Base-by-base conservation (phyloP, 2,329 filamentous ascomycete genomes). In the Ilyonectria robusta region DNA sequence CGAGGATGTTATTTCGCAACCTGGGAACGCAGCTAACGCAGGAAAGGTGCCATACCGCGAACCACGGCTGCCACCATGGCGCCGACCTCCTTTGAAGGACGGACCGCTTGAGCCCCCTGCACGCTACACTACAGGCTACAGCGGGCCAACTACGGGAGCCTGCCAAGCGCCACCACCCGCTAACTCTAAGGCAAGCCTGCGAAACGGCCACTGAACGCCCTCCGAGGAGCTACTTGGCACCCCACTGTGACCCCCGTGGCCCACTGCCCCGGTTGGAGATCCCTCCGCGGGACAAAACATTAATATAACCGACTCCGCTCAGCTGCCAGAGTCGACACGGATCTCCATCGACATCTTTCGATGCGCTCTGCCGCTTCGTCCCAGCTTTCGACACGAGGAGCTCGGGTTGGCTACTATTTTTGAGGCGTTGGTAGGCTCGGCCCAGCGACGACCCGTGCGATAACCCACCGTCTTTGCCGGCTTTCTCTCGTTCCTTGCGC, bases 1-100 rank as follows among this genome's bases (percentile, higher is more conserved):
- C 17, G 29, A 56, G 56, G 59, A 42, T 61, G 59, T 54, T 37
- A 53, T 60, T 59, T 46, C 57, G 57, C 37, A 59, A 10, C 15
- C 37, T 6, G 5, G 40, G 15, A 42, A 19, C 15, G 40, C n/a
- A 42, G 40, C 40, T 42, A 42, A 42, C 40, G 15, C 15, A 42
- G 40, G 17, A 42, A 17, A 42, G 40, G 40, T 19, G 40, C 8
- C 15, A 42, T 42, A 17, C 40, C 40, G 40, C 40, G 40, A 19
- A 8, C 40, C 31, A 33, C 31, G 8, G 31, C 31, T 33, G 31
- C 31, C 8, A 33, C 31, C 11, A 11, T 9, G 31, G 8, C 31
- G 8, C 31, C 31, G n/a, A 17, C 40, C n/a, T 8, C 40, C 40
- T 8, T 17, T 42, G 40, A 42, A 42, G 15, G 1, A 8, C 15